phyloP scores from a whole-genome alignment of 345 rosid species.

The Hevea brasiliensis region DNA sequence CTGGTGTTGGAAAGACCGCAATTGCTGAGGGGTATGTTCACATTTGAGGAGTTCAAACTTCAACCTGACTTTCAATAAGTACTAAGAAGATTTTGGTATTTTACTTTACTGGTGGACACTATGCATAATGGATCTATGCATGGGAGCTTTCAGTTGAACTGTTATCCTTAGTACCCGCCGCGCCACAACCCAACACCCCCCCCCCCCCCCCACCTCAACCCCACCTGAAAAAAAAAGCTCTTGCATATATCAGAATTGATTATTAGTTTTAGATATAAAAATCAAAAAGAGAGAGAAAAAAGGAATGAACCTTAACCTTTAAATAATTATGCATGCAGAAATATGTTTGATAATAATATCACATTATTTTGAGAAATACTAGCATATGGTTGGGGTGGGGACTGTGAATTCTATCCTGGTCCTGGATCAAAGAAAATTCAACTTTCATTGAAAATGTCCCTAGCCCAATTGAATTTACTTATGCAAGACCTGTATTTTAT shows the following conservation, averaged over 20 bases:
- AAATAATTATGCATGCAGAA: background rate
- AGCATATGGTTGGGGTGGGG: background rate
- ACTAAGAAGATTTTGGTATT: background rate
- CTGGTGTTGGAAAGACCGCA: conserved; percentile 96
- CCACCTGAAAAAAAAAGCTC: too few relatives aligned
- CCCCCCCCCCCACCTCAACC: background rate
- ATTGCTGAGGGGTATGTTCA: conserved; percentile 72
- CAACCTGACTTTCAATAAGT: background rate
- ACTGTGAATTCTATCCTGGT: background rate
- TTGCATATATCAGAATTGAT: background rate
- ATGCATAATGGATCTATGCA: background rate
- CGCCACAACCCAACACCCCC: too few relatives aligned
- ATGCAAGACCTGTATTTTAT: background rate
- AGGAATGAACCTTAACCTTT: background rate
- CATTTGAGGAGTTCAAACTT: conserved; percentile 4
- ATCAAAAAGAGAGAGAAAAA: background rate
- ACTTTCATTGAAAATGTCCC: background rate
- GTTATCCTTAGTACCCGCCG: too few relatives aligned
- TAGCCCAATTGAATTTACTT: background rate
- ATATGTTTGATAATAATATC: background rate
- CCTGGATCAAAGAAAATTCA: background rate
- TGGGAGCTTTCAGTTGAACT: background rate
- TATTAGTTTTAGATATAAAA: background rate
- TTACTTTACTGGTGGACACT: background rate
- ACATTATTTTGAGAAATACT: too few relatives aligned